These are phyloP conservation scores for Apiospora saccharicola DNA, from an alignment of 2,329 filamentous ascomycete species.

Conservation along the genomic window DNA sequence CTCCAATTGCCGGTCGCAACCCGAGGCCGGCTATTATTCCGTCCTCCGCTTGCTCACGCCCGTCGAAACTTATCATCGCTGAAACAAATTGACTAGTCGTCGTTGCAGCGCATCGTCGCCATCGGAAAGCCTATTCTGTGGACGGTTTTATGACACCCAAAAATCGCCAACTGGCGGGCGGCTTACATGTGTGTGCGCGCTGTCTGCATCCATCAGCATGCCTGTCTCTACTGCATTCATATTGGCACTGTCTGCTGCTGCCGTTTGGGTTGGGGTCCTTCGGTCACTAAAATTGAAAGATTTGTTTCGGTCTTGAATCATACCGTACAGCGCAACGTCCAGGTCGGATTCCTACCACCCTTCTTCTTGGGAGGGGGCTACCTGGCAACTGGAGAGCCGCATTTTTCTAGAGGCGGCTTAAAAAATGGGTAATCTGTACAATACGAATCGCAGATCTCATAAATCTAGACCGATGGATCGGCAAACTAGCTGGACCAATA, in stretches of 20 bases:
- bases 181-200: neutral
- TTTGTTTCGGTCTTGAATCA: slow-evolving; percentile 4
- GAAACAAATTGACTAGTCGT: slow-evolving; percentile 13
- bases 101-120: neutral
- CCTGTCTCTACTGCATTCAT: neutral
- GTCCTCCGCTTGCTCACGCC: neutral
- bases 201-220: neutral
- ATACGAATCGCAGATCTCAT: neutral
- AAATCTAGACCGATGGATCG: slow-evolving; percentile 11
- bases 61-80: neutral
- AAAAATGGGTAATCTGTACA: neutral
- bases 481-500: neutral
- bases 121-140: slow-evolving; percentile 22
- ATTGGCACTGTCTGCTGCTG: neutral
- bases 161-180: neutral
- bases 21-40: neutral
- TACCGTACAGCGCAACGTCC: neutral
- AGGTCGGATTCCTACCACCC: neutral
- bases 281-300: neutral
- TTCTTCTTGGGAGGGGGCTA: neutral
- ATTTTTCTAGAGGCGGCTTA: neutral
- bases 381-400: neutral
- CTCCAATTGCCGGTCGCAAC: neutral
- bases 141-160: neutral
- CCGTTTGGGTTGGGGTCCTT: neutral